These are phyloP conservation scores for Eutypa lata DNA, from an alignment of 2,329 filamentous ascomycete genomes.

Conservation along the genomic window DNA sequence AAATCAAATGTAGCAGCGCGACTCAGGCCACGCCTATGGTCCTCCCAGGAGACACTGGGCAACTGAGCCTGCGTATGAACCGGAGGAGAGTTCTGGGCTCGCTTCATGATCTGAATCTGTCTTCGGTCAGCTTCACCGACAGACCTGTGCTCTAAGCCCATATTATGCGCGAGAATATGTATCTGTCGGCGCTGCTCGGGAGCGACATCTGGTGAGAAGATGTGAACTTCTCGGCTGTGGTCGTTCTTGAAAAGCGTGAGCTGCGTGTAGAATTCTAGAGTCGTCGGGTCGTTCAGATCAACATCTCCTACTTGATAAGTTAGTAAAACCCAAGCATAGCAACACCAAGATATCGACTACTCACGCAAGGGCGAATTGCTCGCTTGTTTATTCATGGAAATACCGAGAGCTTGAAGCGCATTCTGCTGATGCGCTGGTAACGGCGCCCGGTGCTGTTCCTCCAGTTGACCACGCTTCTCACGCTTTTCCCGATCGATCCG, in stretches of 20 bases:
- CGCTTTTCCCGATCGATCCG: conserved; percentile 96
- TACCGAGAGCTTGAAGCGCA: conserved; percentile 77
- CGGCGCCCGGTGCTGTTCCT: conserved; percentile 86
- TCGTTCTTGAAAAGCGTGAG: conserved; percentile 86
- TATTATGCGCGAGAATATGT: conserved; percentile 91
- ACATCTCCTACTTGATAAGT: conserved; percentile 54
- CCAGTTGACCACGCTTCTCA: conserved; percentile 89
- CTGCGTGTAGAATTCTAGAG: conserved; percentile 85
- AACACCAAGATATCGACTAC: conserved; percentile 15
- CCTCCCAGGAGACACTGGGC: conserved; percentile 67
- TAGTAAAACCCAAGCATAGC: conserved; percentile 6
- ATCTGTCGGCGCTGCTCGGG: conserved; percentile 86
- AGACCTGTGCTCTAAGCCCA: conserved; percentile 87
- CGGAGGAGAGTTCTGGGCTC: conserved; percentile 52
- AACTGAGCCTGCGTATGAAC: conserved; percentile 51
- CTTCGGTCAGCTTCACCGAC: conserved; percentile 84
- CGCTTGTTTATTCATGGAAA: conserved; percentile 60
- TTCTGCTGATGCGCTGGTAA: conserved; percentile 74
- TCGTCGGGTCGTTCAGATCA: conserved; percentile 87
- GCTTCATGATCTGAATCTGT: conserved; percentile 85
- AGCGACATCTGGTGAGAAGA: conserved; percentile 77
- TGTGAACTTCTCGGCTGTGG: conserved; percentile 70
- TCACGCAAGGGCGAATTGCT: conserved; percentile 46
- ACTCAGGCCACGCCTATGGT: conserved; percentile 80
- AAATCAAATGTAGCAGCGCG: conserved; percentile 98